Evolutionary conservation across 176 grass and related monocot species (phyloP).

Genomic region (Eragrostis nindensis): DNA sequence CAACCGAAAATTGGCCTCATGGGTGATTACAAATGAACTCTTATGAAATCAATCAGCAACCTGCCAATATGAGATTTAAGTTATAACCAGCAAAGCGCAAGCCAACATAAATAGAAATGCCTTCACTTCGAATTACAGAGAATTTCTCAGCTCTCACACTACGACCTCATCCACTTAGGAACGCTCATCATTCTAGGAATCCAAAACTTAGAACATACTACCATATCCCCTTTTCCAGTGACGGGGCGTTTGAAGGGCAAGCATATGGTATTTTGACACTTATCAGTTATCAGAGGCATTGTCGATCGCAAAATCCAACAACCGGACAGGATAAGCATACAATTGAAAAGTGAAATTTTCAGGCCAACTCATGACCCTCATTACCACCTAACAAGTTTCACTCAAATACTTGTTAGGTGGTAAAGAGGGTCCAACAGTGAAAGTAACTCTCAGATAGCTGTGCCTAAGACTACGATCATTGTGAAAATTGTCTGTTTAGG

Average conservation of each 20-base stretch:
- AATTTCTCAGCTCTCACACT: not conserved
- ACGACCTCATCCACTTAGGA: not conserved
- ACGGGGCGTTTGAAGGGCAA: too few relatives aligned
- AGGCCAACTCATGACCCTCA: not conserved
- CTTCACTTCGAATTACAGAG: not conserved
- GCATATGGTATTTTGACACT: too few relatives aligned
- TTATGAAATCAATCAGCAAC: slow-evolving; percentile 31
- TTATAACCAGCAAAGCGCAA: not conserved
- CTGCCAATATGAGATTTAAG: not conserved
- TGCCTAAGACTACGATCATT: not conserved
- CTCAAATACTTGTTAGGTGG: too few relatives aligned
- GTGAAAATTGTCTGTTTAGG: not conserved
- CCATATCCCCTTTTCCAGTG: too few relatives aligned
- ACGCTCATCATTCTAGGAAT: not conserved
- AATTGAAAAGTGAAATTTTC: not conserved
- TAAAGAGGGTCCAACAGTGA: too few relatives aligned
- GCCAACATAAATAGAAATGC: not conserved
- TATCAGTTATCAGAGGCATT: too few relatives aligned
- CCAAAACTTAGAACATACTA: not conserved
- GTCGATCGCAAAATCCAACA: not conserved
- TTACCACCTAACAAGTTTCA: not conserved
- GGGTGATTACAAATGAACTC: not conserved
- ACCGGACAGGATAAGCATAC: not conserved
- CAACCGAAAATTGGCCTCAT: not conserved
- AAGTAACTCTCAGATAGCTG: not conserved